A percentile compares a stretch with the other conserved stretches of the same genome.
These are phyloP conservation scores for Wickerhamomyces pijperi DNA, from an alignment of 805 yeast genomes.

Conservation along the genomic window DNA sequence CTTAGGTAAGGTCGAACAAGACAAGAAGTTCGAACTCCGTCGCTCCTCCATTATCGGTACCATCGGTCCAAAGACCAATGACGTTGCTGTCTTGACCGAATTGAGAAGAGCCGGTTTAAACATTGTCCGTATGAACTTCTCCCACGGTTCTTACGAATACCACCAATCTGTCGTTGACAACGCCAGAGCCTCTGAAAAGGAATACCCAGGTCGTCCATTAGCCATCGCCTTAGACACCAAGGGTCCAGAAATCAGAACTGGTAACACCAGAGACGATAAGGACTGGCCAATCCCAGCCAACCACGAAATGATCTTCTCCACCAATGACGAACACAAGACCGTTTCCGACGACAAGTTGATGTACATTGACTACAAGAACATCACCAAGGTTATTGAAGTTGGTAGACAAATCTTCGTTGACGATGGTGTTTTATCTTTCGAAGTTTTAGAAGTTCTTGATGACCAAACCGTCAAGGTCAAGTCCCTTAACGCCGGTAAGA, in stretches of 20 bases:
- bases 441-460: constrained; percentile 77
- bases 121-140: constrained; percentile 98
- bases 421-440: constrained; percentile 95
- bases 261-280: constrained; percentile 69
- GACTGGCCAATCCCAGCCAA: constrained; percentile 78
- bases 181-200: constrained; percentile 85
- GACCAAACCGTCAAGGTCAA: constrained; percentile 72
- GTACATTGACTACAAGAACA: constrained; percentile 92
- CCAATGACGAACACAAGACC: constrained; percentile 70
- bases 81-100: constrained; percentile 69
- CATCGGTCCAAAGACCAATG: constrained; percentile 96
- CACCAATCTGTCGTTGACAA: constrained; percentile 96
- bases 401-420: constrained; percentile 93
- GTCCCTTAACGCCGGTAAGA: constrained; percentile 90
- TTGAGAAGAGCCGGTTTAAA: constrained; percentile 96
- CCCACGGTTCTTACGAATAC: constrained; percentile 97
- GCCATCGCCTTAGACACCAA: constrained; percentile 98
- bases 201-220: constrained; percentile 90
- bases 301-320: constrained; percentile 89
- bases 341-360: constrained; percentile 68
- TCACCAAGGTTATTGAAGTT: constrained; percentile 79
- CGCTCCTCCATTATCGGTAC: constrained; percentile 97
- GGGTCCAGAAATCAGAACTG: constrained; percentile 99
- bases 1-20: constrained; percentile 15
- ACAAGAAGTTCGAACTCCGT: constrained; percentile 29